Base-by-base conservation (phyloP, 176 grass and related monocot genomes). In the Zea luxurians region DNA sequence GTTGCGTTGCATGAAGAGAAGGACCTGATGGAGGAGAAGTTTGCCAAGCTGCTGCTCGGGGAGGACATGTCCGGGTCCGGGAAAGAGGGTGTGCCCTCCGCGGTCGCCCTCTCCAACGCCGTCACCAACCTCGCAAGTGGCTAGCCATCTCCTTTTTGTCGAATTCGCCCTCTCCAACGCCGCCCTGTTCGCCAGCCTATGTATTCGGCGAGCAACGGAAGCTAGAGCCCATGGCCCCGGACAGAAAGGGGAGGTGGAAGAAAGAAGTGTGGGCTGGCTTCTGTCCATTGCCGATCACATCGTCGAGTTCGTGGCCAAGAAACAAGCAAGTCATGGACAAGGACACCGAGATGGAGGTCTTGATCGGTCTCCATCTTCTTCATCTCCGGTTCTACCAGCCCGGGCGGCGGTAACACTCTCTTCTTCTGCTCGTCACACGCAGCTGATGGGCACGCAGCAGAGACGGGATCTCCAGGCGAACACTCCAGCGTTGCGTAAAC, bases 361-460 rank as follows among this genome's bases (percentile, higher is more conserved):
- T 27, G 27, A 27, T 27, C 27, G 27, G 27, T 27, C 27, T 27
- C 27, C 27, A 27, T 27, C 27, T 27, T 27, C 27, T 27, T 27
- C 27, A 27, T 27, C 27, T 27, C 27, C 27, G n/a, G n/a, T n/a
- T n/a, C n/a, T n/a, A n/a, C n/a, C n/a, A n/a, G n/a, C n/a, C n/a
- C n/a, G 27, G 15, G 16, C 3, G 16, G 7, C 7, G 13, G 37
- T n/a, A 16, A 34, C n/a, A 49, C 59, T 44, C 18, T 54, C 3
- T 35, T 54, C 3, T 35, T 75, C 38, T 79, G 45, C 37, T 71
- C 8, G 41, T 61, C 20, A 27, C 27, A 27, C 27, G 77, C 79
- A 92, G 93, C 86, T 97, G 27, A 97, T 97, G 93, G 66, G 83
- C 61, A 97, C 90, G 88, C 93, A 97, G 80, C 93, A 97, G 86